These are phyloP conservation scores for Backusella circina DNA, from an alignment of 192 early-diverging fungal genomes.

Conservation along the genomic window DNA sequence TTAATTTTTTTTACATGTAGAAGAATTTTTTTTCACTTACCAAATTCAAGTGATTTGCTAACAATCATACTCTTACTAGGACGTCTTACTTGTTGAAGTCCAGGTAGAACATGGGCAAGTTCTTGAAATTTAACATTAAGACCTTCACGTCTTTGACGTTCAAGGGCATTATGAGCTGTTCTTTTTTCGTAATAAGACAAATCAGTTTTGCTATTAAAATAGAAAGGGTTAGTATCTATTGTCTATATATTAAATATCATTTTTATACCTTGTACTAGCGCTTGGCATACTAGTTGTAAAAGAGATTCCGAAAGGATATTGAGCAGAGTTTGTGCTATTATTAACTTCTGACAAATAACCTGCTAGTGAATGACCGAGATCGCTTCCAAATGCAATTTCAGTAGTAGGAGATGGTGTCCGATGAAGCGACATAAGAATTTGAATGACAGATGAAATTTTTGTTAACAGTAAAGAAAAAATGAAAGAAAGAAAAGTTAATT, in stretches of 20 bases:
- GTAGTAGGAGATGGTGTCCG: neutral
- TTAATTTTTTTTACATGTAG: neutral
- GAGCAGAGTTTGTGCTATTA: neutral
- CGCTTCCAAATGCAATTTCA: neutral
- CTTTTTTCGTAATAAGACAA: slow-evolving; percentile 49
- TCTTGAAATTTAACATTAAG: slow-evolving; percentile 82
- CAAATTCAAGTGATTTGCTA: slow-evolving; percentile 73
- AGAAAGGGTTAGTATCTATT: neutral
- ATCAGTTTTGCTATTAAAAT: neutral
- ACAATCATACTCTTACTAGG: slow-evolving; percentile 83
- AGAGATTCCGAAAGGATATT: neutral
- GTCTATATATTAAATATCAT: neutral
- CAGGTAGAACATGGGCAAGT: slow-evolving; percentile 72
- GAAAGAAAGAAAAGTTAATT: neutral
- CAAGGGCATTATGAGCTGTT: slow-evolving; percentile 78
- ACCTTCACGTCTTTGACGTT: slow-evolving; percentile 75
- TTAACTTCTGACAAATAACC: neutral
- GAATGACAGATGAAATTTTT: neutral
- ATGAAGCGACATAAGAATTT: neutral
- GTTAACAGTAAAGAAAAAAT: neutral
- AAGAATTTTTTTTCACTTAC: slow-evolving; percentile 23
- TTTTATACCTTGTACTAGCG: neutral
- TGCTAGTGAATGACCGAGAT: neutral
- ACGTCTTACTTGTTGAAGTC: slow-evolving; percentile 63
- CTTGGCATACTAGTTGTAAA: neutral